Conservation (phyloP, 176 grass and related monocot genomes). For the Phyllostachys edulis region DNA sequence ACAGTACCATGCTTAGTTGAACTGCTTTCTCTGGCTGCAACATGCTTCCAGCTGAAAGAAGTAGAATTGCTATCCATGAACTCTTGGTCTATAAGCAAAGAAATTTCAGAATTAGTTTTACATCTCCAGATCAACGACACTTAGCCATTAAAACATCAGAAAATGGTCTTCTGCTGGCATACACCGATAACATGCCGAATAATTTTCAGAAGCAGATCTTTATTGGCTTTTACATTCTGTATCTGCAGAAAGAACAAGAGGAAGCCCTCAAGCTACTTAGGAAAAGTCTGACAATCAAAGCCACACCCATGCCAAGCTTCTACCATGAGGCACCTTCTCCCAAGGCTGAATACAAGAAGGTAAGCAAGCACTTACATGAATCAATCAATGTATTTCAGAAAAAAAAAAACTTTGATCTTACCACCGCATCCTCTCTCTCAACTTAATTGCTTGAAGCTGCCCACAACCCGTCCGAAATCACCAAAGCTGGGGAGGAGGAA, state of each 20-base stretch:
- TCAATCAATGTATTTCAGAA: not conserved
- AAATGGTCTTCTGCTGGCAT: not conserved
- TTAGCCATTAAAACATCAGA: not conserved
- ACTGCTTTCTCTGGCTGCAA: not conserved
- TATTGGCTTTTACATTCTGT: not conserved
- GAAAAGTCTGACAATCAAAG: slow-evolving; percentile 90
- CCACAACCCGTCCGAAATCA: slow-evolving; percentile 91
- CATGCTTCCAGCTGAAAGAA: not conserved
- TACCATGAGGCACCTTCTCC: slow-evolving; percentile 95
- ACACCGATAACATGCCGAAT: not conserved
- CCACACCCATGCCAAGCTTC: slow-evolving; percentile 91
- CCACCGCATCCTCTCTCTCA: not conserved
- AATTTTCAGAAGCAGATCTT: not conserved
- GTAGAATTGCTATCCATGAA: not conserved
- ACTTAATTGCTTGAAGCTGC: slow-evolving; percentile 47
- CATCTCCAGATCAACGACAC: not conserved
- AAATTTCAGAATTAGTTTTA: not conserved
- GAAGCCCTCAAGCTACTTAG: slow-evolving; percentile 79
- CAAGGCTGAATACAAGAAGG: slow-evolving; percentile 89
- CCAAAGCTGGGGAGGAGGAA: slow-evolving; percentile 95
- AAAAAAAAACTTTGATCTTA: not conserved
- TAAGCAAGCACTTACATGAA: not conserved
- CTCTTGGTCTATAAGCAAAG: not conserved
- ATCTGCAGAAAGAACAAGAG: slow-evolving; percentile 79
- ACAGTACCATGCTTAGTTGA: not conserved